A percentile compares a stretch with the other conserved stretches of the same genome.
phyloP scores from a whole-genome alignment of 2,329 filamentous ascomycete genomes.

The Clonostachys rosea region DNA sequence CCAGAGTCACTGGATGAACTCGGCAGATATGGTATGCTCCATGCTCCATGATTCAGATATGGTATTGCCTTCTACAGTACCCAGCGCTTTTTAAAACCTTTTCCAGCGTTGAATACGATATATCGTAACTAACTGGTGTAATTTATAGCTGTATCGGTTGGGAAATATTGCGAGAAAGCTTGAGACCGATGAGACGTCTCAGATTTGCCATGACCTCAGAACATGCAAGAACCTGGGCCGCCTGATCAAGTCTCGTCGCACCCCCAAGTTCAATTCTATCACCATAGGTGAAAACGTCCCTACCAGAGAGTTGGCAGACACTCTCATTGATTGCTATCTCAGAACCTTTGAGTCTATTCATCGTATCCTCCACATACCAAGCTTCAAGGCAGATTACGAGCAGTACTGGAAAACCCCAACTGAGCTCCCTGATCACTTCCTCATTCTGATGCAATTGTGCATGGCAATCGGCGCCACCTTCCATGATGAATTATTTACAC shows the following conservation, averaged over 20 bases:
- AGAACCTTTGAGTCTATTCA: constrained; percentile 39
- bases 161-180: too few relatives aligned
- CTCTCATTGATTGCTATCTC: constrained; percentile 43
- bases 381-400: constrained; percentile 43
- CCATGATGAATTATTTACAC: constrained; percentile 43
- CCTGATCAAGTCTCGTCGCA: constrained; percentile 42
- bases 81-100: too few relatives aligned
- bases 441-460: constrained; percentile 53
- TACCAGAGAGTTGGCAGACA: constrained; percentile 33
- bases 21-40: too few relatives aligned
- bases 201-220: constrained; percentile 20
- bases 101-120: too few relatives aligned
- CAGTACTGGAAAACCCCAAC: constrained; percentile 34
- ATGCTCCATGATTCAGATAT: too few relatives aligned
- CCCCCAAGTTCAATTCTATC: constrained; percentile 33
- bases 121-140: too few relatives aligned
- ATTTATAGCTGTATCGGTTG: too few relatives aligned
- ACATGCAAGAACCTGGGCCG: constrained; percentile 48
- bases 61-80: too few relatives aligned
- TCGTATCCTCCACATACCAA: constrained; percentile 45
- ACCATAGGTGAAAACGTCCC: constrained; percentile 32
- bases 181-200: too few relatives aligned
- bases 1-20: constrained; percentile 42
- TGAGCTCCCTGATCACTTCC: constrained; percentile 30
- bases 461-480: constrained; percentile 49